phyloP scores from a whole-genome alignment of 257 asterid genomes.

The Nicotiana otophora region DNA sequence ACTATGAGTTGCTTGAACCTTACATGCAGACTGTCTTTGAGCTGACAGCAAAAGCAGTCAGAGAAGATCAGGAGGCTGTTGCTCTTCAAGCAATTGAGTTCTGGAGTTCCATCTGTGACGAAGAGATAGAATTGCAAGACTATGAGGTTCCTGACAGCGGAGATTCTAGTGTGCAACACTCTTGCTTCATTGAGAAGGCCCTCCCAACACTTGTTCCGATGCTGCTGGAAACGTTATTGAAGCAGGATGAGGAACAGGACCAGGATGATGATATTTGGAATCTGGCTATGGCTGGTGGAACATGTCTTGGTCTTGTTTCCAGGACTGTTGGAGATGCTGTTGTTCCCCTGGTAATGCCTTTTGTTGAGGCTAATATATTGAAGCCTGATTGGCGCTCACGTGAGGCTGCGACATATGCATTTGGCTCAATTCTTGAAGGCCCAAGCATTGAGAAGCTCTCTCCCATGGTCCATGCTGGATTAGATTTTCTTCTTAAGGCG shows the following conservation, averaged over 20 bases:
- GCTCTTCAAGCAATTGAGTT: slow-evolving; percentile 81
- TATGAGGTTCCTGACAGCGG: slow-evolving; percentile 40
- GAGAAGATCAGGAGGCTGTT: slow-evolving; percentile 60
- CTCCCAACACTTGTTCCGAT: slow-evolving; percentile 9
- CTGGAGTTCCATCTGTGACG: slow-evolving; percentile 49
- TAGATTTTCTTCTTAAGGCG: slow-evolving; percentile 59
- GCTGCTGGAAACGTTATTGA: background rate
- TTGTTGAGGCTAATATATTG: background rate
- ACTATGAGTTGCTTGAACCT: slow-evolving; percentile 58
- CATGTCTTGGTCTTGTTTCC: slow-evolving; percentile 10
- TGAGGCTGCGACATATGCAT: slow-evolving; percentile 84
- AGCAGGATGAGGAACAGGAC: slow-evolving; percentile 3
- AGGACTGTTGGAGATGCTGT: background rate
- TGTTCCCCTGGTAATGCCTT: slow-evolving; percentile 1
- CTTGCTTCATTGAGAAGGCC: background rate
- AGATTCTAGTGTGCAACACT: background rate
- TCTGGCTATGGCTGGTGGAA: slow-evolving; percentile 6
- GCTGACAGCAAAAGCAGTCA: slow-evolving; percentile 62
- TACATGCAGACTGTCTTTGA: slow-evolving; percentile 67
- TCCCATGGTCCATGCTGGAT: slow-evolving; percentile 77
- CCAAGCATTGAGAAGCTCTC: slow-evolving; percentile 69
- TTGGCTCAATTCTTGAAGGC: slow-evolving; percentile 90
- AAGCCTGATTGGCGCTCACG: slow-evolving; percentile 37
- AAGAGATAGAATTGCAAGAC: background rate
- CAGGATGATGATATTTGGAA: slow-evolving; percentile 7